Percentiles rank a stretch among this genome's conserved stretches.
Conservation (phyloP, 1,284 basidiomycete species). For the Phaffia rhodozyma region DNA sequence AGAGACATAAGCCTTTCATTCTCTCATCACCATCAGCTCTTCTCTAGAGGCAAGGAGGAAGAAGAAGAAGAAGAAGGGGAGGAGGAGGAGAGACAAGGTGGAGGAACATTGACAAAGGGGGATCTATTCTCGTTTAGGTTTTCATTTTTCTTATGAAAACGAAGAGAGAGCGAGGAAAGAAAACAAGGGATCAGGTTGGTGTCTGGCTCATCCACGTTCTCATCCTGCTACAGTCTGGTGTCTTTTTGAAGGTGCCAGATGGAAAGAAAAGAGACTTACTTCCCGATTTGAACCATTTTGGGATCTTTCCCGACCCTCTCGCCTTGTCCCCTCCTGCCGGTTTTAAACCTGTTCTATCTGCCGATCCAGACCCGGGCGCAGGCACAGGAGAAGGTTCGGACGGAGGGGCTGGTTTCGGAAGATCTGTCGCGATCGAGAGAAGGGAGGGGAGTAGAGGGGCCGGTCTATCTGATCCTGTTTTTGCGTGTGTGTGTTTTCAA, state of each 20-base stretch:
- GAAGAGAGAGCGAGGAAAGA: neutral
- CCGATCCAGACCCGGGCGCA: neutral
- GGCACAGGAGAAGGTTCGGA: neutral
- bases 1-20: neutral
- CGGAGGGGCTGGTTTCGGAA: neutral
- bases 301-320: constrained; percentile 5
- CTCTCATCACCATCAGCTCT: neutral
- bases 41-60: neutral
- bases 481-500: neutral
- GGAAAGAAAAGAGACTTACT: neutral
- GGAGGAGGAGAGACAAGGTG: neutral
- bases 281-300: constrained; percentile 14
- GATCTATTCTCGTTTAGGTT: no score
- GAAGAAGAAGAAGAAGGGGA: neutral
- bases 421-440: constrained; percentile 8
- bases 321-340: neutral
- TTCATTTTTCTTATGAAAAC: neutral
- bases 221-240: no score
- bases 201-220: no score
- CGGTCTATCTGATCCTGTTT: constrained; percentile 1
- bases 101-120: neutral
- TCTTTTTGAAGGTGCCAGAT: no score
- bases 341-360: neutral
- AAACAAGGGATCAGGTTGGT: no score
- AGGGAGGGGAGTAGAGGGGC: constrained; percentile 9